Percentiles rank a stretch among this genome's conserved stretches.
Evolutionary conservation across 2,329 filamentous ascomycete genomes (phyloP).

Genomic region (Fusarium mundagurra): DNA sequence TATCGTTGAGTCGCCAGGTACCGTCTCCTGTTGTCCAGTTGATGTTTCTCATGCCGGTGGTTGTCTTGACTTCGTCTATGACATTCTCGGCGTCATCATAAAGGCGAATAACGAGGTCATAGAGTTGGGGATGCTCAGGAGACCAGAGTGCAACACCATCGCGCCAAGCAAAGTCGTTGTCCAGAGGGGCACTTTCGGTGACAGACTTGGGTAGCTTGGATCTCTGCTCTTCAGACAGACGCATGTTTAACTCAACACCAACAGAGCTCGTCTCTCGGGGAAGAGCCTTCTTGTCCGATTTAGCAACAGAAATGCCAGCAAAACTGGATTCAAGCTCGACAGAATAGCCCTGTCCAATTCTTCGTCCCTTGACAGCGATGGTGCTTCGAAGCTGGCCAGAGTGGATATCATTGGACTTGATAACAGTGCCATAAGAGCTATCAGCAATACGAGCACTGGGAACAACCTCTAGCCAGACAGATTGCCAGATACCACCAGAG

Average conservation of each 20-base stretch:
- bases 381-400: conserved; percentile 60
- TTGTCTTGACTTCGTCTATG: conserved; percentile 67
- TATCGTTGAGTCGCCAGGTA: conserved; percentile 67
- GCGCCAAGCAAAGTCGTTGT: conserved; percentile 56
- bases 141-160: conserved; percentile 71
- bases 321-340: conserved; percentile 66
- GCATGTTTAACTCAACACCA: conserved; percentile 58
- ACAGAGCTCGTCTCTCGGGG: conserved; percentile 61
- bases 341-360: conserved; percentile 55
- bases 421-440: conserved; percentile 66
- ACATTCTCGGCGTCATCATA: conserved; percentile 52
- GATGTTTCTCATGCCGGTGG: conserved; percentile 68
- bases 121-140: conserved; percentile 65
- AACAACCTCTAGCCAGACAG: conserved; percentile 66
- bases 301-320: conserved; percentile 58
- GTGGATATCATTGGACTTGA: conserved; percentile 64
- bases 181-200: conserved; percentile 46
- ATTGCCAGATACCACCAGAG: conserved; percentile 67
- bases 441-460: conserved; percentile 63
- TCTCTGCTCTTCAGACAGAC: conserved; percentile 54
- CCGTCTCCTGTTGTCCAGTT: conserved; percentile 67
- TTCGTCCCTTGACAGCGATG: conserved; percentile 60
- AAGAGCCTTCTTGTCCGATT: conserved; percentile 53
- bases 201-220: conserved; percentile 52
- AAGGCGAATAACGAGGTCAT: conserved; percentile 64